phyloP scores from a whole-genome alignment of 1,284 basidiomycete species.

The Apiotrichum sp. region DNA sequence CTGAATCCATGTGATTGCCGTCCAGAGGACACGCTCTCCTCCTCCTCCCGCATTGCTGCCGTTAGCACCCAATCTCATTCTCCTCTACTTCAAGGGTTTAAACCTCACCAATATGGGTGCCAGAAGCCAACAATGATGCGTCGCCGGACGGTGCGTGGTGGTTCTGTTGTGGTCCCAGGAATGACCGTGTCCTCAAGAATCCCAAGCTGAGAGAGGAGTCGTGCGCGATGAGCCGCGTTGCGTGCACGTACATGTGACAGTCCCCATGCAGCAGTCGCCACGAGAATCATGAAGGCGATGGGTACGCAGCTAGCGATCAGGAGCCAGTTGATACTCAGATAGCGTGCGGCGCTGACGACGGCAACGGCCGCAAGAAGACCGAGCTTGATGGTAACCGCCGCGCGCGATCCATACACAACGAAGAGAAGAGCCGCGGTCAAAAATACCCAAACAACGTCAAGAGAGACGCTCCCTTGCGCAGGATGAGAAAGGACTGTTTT shows the following conservation, averaged over 20 bases:
- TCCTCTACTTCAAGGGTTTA: constrained; percentile 20
- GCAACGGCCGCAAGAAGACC: constrained; percentile 1
- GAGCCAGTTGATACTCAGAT: constrained; percentile 36
- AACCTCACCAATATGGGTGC: constrained; percentile 81
- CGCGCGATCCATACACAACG: constrained; percentile 27
- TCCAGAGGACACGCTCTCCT: constrained; percentile 94
- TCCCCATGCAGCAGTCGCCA: constrained; percentile 17
- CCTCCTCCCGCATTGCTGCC: constrained; percentile 92
- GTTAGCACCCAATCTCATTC: background rate
- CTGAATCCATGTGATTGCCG: constrained; percentile 76
- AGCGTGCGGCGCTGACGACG: constrained; percentile 6
- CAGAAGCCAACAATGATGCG: constrained; percentile 72
- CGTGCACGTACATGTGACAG: constrained; percentile 19
- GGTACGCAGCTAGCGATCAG: constrained; percentile 33
- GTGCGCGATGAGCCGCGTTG: constrained; percentile 27
- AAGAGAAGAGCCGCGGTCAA: constrained; percentile 28
- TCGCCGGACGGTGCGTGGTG: constrained; percentile 26
- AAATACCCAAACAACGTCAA: constrained; percentile 57
- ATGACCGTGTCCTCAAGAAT: constrained; percentile 28
- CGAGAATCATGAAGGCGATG: constrained; percentile 23
- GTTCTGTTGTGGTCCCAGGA: constrained; percentile 24
- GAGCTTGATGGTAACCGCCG: constrained; percentile 20
- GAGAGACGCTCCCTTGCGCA: constrained; percentile 60
- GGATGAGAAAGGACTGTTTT: constrained; percentile 53
- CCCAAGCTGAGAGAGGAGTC: constrained; percentile 27